Evolutionary conservation across 2,329 filamentous ascomycete genomes (phyloP), one percentile per base, ranked within the genome.

Genomic region (Shiraia sp.): DNA sequence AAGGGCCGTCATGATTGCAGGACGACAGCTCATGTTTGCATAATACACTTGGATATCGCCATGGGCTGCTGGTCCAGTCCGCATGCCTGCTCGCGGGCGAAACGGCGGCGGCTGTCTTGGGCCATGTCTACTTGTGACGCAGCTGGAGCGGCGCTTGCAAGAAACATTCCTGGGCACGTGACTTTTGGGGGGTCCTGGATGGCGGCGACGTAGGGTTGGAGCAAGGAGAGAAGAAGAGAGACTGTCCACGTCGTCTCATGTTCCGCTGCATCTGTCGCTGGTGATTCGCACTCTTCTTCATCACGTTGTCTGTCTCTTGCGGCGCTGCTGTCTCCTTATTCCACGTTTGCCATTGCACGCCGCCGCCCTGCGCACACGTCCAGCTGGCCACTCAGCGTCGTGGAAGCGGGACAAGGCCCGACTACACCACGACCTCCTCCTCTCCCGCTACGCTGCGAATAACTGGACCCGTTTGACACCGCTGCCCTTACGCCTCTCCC

Each of bases 341-440:
- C n/a, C n/a, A n/a, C n/a, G n/a, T n/a, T n/a, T n/a, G n/a, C 44
- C 40, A 49, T 30, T 57, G 61, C 57, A 61, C 58, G 58, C 55
- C n/a, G n/a, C 56, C 45, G 42, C 45, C 34, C 32, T 35, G 41
- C 49, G 51, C 47, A 33, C 48, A 32, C 28, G 19, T 16, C n/a
- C n/a, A n/a, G n/a, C 37, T 51, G 51, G 59, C 57, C 59, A 62
- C 49, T 57, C 45, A 61, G 56, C 53, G 51, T 34, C 54, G 56
- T 53, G 55, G 51, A 47, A 40, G 50, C 41, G 32, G 52, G 48
- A 49, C 52, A 51, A 61, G 57, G 55, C 54, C 60, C 48, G 50
- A 51, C 51, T 40, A 50, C 45, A n/a, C n/a, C n/a, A n/a, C n/a
- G n/a, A 29, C 51, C 53, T 32, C 41, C 51, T 48, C 55, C 56